phyloP scores from a whole-genome alignment of 176 grass and related monocot species.

The Oryza brachyantha region DNA sequence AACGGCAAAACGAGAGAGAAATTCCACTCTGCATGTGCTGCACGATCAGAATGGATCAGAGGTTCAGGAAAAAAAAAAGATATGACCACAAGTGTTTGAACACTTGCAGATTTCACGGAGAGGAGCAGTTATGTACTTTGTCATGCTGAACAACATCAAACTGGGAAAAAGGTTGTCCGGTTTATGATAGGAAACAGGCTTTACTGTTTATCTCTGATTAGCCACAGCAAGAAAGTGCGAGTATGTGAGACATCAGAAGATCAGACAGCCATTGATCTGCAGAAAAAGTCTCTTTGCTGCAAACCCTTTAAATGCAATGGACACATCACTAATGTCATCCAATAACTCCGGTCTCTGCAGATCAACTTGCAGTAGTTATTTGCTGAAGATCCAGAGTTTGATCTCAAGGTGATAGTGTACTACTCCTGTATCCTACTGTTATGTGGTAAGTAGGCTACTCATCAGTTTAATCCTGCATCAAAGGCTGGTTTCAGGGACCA shows the following conservation, averaged over 20 bases:
- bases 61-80: background rate
- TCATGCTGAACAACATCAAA: background rate
- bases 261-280: background rate
- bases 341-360: background rate
- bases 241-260: background rate
- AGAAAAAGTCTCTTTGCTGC: background rate
- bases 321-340: too few relatives aligned
- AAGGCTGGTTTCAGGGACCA: background rate
- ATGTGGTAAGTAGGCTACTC: background rate
- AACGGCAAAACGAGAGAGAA: background rate
- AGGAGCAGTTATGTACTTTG: background rate
- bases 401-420: background rate
- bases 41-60: background rate
- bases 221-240: background rate
- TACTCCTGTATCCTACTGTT: background rate
- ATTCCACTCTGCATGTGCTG: background rate
- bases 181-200: background rate
- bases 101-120: conserved; percentile 12
- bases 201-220: background rate
- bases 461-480: background rate
- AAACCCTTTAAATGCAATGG: background rate
- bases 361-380: background rate
- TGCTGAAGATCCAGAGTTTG: background rate
- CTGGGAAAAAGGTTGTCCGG: background rate
- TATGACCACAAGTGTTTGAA: background rate